phyloP scores from a whole-genome alignment of 1,139 yeast species.

The Geotrichum histeridarum region DNA sequence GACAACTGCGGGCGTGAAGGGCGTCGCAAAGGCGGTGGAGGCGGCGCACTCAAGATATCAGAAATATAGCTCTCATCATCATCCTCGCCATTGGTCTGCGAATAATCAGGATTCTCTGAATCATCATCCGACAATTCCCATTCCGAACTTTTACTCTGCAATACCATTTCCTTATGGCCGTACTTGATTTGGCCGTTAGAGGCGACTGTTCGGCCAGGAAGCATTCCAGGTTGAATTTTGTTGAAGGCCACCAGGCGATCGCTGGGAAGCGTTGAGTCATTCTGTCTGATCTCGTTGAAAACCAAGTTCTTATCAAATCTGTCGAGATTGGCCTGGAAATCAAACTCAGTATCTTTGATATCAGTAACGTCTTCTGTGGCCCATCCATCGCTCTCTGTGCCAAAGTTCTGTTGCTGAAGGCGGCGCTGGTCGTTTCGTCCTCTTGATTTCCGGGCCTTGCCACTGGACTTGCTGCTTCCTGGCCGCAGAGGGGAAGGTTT shows the following conservation, averaged over 20 bases:
- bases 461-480: constrained; percentile 6
- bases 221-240: constrained; percentile 34
- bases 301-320: constrained; percentile 79
- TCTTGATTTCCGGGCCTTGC: neutral
- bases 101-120: constrained; percentile 31
- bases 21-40: constrained; percentile 16
- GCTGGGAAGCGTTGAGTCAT: constrained; percentile 56
- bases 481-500: constrained; percentile 2
- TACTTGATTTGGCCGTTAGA: constrained; percentile 40
- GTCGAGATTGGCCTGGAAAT: constrained; percentile 75
- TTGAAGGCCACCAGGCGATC: constrained; percentile 74
- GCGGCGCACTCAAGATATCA: constrained; percentile 23
- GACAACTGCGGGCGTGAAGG: constrained; percentile 18
- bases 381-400: constrained; percentile 43
- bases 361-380: constrained; percentile 51
- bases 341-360: constrained; percentile 54
- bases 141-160: constrained; percentile 38
- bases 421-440: constrained; percentile 7
- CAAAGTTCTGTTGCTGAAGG: constrained; percentile 16
- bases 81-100: constrained; percentile 33
- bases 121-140: constrained; percentile 32
- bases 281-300: constrained; percentile 66
- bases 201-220: constrained; percentile 17
- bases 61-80: constrained; percentile 23
- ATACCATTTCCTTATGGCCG: constrained; percentile 70